Base-by-base conservation (phyloP, 148 eudicot genomes). In the Limonium bicolor region DNA sequence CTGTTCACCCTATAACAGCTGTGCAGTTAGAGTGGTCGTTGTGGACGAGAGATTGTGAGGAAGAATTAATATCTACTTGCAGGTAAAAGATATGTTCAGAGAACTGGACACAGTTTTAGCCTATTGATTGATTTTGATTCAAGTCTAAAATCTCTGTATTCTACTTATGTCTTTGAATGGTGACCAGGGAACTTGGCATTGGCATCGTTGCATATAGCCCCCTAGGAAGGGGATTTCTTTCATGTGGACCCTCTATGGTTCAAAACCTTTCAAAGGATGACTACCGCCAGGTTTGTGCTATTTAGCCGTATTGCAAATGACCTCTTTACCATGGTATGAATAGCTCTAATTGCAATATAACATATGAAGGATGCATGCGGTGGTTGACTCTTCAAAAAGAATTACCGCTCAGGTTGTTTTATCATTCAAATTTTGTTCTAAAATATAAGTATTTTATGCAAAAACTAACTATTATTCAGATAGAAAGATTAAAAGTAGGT, bases 121-220 rank as follows among this genome's bases (percentile, higher is more conserved):
- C n/a, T n/a, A 10, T 13, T 4, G 39, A n/a, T n/a, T n/a, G n/a
- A n/a, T n/a, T n/a, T n/a, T 41, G 18, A 15, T 2, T 41, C 3
- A 21, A 2, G n/a, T n/a, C n/a, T n/a, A n/a, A n/a, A n/a, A n/a
- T n/a, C 27, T 3, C 0, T 42, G 35, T 16, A 8, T 23, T 23
- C 12, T 17, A 36, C 19, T 21, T 36, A 37, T 7, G 1, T 35
- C 17, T 19, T 35, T 9, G 1, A 13, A n/a, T n/a, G n/a, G n/a
- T n/a, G 27, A 23, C 26, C 38, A 46, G 60, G 52, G 60, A 55
- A 17, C 60, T 55, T 12, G 60, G 60, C n/a, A 55, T 55, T 7
- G 51, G 60, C 3, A 55, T 55, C 25, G 60, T 45, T 17, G 43
- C 60, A 4, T 55, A 45, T 27, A 55, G 60, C 46, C 60, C 60